Evolutionary conservation across 768 basidiomycete genomes (phyloP), one percentile per base, ranked within the genome.

Genomic region (Favolaschia claudopus): DNA sequence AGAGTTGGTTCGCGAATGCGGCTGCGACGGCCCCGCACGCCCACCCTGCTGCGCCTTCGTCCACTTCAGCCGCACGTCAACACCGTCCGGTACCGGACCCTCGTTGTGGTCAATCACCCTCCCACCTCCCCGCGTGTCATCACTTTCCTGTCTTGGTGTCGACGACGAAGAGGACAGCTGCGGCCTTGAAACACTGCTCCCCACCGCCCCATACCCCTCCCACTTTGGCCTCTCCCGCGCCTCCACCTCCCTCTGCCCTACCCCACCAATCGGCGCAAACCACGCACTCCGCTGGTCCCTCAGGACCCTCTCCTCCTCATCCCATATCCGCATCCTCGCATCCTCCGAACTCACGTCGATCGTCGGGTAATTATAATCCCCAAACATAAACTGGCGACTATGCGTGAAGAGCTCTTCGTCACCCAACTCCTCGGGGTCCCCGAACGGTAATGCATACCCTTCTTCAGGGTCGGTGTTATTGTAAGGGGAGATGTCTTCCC

Each of bases 331-430:
- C 29, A 75, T 74, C 59, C 85, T 77, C 19, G 90, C 92, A 17
- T 73, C 66, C 73, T 95, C 92, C 24, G 89, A 86, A 74, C 91
- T 95, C 44, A 93, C 90, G 67, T 96, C 95, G 59, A 95, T 88
- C 53, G 85, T 87, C 1, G 95, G 95, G 70, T 96, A 96, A 67
- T 92, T 85, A 70, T 95, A 94, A 74, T 96, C 92, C 5, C 94
- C 94, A 65, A 95, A 98, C 24, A 96, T 80, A 59, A 93, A 91
- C 63, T 84, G 80, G 70, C 85, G 85, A 71, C 92, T 89, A 34
- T 94, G 83, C 27, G 76, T 80, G 68, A 89, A 99, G 48, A 96
- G 73, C 62, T 79, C 79, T 65, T 97, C 96, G 67, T 93, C 91
- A 22, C 73, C 85, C 34, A 64, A 42, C 3, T 85, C 85, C 58